Evolutionary conservation across 163 green algal species (phyloP).

Genomic region (Volvox carteri): DNA sequence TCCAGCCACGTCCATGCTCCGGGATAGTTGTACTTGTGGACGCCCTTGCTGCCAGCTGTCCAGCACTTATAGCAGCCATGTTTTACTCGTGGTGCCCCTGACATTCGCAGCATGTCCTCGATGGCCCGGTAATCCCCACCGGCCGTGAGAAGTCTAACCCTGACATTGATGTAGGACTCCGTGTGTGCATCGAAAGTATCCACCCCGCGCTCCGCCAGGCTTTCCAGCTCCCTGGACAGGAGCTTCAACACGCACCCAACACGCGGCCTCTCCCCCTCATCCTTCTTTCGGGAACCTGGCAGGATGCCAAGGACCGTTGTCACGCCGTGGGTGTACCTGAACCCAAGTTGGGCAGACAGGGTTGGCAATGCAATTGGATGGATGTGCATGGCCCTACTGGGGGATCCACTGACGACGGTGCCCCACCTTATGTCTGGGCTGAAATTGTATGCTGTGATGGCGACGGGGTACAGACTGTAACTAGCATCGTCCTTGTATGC

Average conservation of each 20-base stretch:
- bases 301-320: not conserved
- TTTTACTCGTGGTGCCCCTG: not conserved
- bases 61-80: not conserved
- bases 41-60: not conserved
- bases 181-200: not conserved
- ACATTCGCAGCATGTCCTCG: not conserved
- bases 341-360: not conserved
- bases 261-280: not conserved
- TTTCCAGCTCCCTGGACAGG: not conserved
- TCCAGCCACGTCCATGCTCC: not conserved
- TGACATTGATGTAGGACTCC: not conserved
- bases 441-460: not conserved
- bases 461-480: not conserved
- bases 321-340: not conserved
- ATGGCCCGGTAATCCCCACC: not conserved
- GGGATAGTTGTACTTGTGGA: not conserved
- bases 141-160: not conserved
- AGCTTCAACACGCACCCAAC: not conserved
- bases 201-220: not conserved
- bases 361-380: too few species aligned
- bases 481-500: not conserved
- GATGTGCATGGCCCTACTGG: not conserved
- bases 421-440: not conserved
- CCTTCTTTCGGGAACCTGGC: not conserved
- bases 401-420: not conserved